A percentile compares a stretch with the other conserved stretches of the same genome.
phyloP scores from a whole-genome alignment of 2,329 filamentous ascomycete genomes.

The Polytolypa hystricis region DNA sequence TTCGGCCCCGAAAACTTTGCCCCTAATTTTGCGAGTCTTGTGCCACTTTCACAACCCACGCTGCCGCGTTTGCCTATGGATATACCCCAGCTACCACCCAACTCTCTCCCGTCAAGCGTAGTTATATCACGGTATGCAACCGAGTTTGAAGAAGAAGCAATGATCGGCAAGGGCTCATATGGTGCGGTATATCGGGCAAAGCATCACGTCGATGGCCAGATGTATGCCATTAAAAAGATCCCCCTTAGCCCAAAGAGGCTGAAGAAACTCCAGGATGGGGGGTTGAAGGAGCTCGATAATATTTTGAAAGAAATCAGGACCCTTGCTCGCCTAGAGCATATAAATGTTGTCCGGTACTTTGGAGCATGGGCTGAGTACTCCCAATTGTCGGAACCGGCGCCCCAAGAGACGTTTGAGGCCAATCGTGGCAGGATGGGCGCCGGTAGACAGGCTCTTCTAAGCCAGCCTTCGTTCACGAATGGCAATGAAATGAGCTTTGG shows the following conservation, averaged over 20 bases:
- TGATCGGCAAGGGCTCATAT: constrained; percentile 55
- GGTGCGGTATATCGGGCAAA: constrained; percentile 52
- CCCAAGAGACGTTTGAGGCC: background rate
- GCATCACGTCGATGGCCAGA: constrained; percentile 49
- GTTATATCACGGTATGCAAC: constrained; percentile 34
- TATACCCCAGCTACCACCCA: constrained; percentile 8
- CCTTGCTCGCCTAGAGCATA: constrained; percentile 51
- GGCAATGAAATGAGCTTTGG: constrained; percentile 24
- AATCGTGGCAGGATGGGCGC: background rate
- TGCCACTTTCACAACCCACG: constrained; percentile 13
- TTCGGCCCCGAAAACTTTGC: constrained; percentile 3
- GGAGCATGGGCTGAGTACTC: constrained; percentile 51
- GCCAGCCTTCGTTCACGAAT: constrained; percentile 8
- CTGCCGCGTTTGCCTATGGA: constrained; percentile 9
- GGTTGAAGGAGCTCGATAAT: constrained; percentile 43
- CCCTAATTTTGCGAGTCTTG: constrained; percentile 9
- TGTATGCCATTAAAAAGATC: constrained; percentile 58
- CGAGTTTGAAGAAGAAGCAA: constrained; percentile 43
- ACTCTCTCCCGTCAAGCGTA: constrained; percentile 4
- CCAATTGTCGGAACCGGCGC: background rate
- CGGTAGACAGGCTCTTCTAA: constrained; percentile 5
- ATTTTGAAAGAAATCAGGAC: constrained; percentile 52
- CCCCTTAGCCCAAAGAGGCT: constrained; percentile 43
- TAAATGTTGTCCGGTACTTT: constrained; percentile 56
- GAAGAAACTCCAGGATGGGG: constrained; percentile 41